These are phyloP conservation scores for Claviceps humidiphila DNA, from an alignment of 2,329 filamentous ascomycete genomes.

Conservation along the genomic window DNA sequence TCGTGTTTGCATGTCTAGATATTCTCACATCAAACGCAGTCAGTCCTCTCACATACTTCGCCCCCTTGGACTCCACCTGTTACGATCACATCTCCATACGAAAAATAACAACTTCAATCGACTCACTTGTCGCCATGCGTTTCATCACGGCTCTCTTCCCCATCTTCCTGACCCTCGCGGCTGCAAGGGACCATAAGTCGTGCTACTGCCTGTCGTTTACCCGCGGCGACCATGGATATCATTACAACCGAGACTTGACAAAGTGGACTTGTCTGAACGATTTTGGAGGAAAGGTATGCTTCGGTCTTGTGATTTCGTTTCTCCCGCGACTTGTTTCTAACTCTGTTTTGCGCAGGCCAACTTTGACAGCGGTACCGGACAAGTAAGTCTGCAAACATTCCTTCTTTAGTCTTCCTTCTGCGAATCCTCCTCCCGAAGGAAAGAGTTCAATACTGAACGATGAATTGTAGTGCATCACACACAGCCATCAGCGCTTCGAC, in stretches of 20 bases:
- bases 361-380: not conserved
- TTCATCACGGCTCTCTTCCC: not conserved
- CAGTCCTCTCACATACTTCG: too few species aligned
- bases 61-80: too few species aligned
- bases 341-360: not conserved
- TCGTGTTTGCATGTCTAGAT: too few species aligned
- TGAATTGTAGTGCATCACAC: not conserved
- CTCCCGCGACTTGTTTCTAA: not conserved
- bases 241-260: not conserved
- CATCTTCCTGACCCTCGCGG: not conserved
- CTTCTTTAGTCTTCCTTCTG: not conserved
- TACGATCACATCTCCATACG: too few species aligned
- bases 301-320: not conserved
- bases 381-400: not conserved
- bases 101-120: too few species aligned
- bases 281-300: not conserved
- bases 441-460: not conserved
- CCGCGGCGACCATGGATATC: not conserved
- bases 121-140: not conserved
- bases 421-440: not conserved
- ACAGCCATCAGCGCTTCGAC: not conserved
- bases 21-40: too few species aligned
- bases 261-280: not conserved
- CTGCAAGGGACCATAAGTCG: constrained; percentile 11
- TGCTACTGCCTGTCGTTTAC: not conserved